Conservation (phyloP, 2,329 filamentous ascomycete genomes). For the Sarocladiaceae sp. region DNA sequence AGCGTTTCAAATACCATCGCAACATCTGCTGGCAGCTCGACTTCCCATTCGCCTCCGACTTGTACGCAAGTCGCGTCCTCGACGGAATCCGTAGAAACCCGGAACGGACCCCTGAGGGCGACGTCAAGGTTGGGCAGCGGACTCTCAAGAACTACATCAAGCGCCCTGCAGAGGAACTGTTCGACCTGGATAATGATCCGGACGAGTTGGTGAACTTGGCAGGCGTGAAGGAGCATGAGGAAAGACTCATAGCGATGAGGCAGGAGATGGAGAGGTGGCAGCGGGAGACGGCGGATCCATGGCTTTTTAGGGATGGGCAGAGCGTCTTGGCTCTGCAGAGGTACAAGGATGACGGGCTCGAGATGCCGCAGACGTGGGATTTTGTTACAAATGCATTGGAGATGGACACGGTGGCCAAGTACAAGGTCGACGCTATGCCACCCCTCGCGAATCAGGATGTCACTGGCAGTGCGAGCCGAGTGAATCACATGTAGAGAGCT, state of each 20-base stretch:
- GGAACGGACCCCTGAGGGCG: not conserved
- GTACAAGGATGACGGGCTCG: constrained; percentile 19
- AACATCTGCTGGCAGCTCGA: constrained; percentile 43
- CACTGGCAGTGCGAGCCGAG: too few species aligned
- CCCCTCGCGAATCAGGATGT: too few species aligned
- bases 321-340: constrained; percentile 15
- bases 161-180: constrained; percentile 39
- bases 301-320: constrained; percentile 23
- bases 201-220: constrained; percentile 37
- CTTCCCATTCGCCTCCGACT: constrained; percentile 40
- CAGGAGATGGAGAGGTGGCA: constrained; percentile 22
- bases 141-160: constrained; percentile 35
- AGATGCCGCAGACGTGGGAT: constrained; percentile 22
- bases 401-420: not conserved
- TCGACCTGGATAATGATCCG: constrained; percentile 38
- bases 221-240: constrained; percentile 18
- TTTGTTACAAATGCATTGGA: constrained; percentile 15
- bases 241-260: constrained; percentile 25
- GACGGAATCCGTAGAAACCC: constrained; percentile 35
- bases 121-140: constrained; percentile 28
- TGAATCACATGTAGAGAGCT: too few species aligned
- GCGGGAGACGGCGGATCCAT: constrained; percentile 20
- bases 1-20: constrained; percentile 41
- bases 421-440: constrained; percentile 1
- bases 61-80: constrained; percentile 36